Base-by-base conservation (phyloP, 1,284 basidiomycete genomes). In the Cutaneotrichosporon spelunceum region DNA sequence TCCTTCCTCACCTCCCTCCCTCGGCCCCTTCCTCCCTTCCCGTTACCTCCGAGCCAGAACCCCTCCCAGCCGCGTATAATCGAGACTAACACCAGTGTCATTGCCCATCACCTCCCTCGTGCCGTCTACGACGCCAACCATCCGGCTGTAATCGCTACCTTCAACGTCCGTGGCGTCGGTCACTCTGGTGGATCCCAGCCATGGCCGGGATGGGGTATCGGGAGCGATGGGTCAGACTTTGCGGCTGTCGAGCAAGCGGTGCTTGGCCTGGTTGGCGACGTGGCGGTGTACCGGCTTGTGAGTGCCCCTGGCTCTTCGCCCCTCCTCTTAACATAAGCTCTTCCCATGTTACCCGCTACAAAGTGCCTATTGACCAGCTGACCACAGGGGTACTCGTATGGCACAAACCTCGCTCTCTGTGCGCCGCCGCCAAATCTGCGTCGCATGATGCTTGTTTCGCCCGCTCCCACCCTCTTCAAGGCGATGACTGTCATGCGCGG, bases 301-400 rank as follows among this genome's bases (percentile, higher is more conserved):
- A 57, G 56, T 56, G 30, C n/a, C n/a, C n/a, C n/a, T n/a, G n/a
- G n/a, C n/a, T n/a, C n/a, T n/a, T n/a, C n/a, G n/a, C n/a, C n/a
- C n/a, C n/a, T n/a, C n/a, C n/a, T n/a, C n/a, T n/a, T n/a, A n/a
- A n/a, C n/a, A n/a, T n/a, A n/a, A n/a, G n/a, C n/a, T n/a, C n/a
- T n/a, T n/a, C n/a, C n/a, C n/a, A n/a, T n/a, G n/a, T n/a, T n/a
- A n/a, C n/a, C n/a, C n/a, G n/a, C n/a, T n/a, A n/a, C n/a, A n/a
- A n/a, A n/a, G 30, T 11, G 30, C 30, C 13, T 4, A 7, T 2
- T 11, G 8, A 11, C 13, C 30, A 19, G 16, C 54, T 60, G 36
- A 30, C 21, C n/a, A 1, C 53, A 77, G 76, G 76, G 74, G 4
- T 78, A 78, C 59, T 78, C 76, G 10, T 76, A 72, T 68, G 76